phyloP scores from a whole-genome alignment of 1,284 basidiomycete species.

The Coniferiporia weirii region DNA sequence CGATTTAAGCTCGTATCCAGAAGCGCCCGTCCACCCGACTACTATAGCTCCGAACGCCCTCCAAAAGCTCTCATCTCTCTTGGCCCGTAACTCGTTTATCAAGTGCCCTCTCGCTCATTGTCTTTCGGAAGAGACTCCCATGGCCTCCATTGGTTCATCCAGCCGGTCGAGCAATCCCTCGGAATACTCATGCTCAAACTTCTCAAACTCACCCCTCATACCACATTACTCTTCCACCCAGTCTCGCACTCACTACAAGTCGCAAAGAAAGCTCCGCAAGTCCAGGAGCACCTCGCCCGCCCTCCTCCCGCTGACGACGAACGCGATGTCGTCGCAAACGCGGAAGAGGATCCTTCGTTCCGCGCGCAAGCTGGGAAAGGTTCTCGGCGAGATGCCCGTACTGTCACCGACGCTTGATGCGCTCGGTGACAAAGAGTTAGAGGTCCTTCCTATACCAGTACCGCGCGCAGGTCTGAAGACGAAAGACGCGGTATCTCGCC shows the following conservation, averaged over 20 bases:
- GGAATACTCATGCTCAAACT: background rate
- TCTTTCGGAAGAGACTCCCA: background rate
- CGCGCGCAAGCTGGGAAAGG: constrained; percentile 38
- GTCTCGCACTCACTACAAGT: background rate
- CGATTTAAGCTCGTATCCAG: background rate
- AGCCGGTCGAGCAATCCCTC: background rate
- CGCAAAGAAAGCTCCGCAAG: background rate
- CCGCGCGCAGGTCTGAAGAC: background rate
- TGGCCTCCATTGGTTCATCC: background rate
- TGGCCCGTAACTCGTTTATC: background rate
- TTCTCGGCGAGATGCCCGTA: constrained; percentile 35
- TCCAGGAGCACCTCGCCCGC: background rate
- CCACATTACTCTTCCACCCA: background rate
- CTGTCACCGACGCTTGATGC: constrained; percentile 19
- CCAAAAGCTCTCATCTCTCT: background rate
- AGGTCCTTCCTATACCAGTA: background rate
- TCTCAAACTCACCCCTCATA: background rate
- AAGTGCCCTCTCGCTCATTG: background rate
- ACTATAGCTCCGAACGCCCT: background rate
- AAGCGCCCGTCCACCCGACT: background rate
- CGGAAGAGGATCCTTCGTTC: constrained; percentile 38
- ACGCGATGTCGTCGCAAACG: constrained; percentile 32
- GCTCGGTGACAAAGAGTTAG: background rate
- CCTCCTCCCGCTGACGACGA: constrained; percentile 29
- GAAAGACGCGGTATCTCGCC: background rate